Conservation (phyloP, 2,329 filamentous ascomycete genomes). For the Aquanectria penicillioides region DNA sequence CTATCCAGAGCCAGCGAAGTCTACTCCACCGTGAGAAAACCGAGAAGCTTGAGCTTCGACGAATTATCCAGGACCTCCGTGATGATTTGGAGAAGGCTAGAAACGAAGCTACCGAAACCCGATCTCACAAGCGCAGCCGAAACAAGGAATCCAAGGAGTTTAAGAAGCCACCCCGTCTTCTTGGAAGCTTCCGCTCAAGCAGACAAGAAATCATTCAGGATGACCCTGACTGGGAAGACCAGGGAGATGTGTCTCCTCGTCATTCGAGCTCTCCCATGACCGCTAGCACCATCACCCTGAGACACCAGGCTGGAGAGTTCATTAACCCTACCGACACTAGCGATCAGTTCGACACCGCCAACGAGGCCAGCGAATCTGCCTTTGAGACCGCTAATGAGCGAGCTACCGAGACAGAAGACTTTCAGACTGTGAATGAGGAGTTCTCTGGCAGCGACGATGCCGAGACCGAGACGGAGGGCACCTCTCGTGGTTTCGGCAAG, state of each 20-base stretch:
- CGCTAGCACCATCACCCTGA: constrained; percentile 30
- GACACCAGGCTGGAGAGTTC: constrained; percentile 23
- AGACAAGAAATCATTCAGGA: constrained; percentile 83
- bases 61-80: constrained; percentile 92
- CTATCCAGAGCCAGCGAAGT: constrained; percentile 94
- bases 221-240: constrained; percentile 91
- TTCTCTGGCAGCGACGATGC: constrained; percentile 79
- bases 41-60: constrained; percentile 94
- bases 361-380: constrained; percentile 75
- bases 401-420: constrained; percentile 89
- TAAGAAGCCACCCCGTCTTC: constrained; percentile 81
- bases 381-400: constrained; percentile 81
- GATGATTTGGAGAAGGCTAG: constrained; percentile 86
- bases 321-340: constrained; percentile 59
- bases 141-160: constrained; percentile 73
- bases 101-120: constrained; percentile 57
- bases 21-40: constrained; percentile 98
- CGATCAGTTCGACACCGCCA: constrained; percentile 83
- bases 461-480: constrained; percentile 90
- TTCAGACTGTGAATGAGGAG: constrained; percentile 92
- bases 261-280: constrained; percentile 33
- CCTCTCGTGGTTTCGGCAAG: constrained; percentile 54
- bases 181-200: constrained; percentile 79
- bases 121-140: constrained; percentile 68
- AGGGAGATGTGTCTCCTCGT: constrained; percentile 52